Evolutionary conservation across 306 rosid genomes (phyloP), one percentile per base, ranked within the genome.

Genomic region (Casuarina equisetifolia): DNA sequence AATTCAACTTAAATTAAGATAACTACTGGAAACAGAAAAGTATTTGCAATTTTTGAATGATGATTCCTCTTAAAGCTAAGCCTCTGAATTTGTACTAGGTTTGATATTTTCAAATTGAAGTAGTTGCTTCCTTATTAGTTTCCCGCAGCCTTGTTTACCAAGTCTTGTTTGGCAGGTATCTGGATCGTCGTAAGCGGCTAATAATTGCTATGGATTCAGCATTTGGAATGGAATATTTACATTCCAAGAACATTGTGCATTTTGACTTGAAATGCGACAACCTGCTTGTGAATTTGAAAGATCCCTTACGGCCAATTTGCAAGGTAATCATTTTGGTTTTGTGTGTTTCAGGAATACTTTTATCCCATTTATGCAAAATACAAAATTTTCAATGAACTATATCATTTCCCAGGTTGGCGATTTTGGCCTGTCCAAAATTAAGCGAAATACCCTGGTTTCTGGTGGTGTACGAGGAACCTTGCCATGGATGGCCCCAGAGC

Each of bases 401-500:
- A 32, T 75, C 72, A 59, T 54, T 63, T 80, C 5, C 61, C 86
- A 93, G 97, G 97, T 93, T 19, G 97, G 94, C 44, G 97, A 93
- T 81, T 93, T 93, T 84, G 97, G 97, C 67, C 89, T 93, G 73
- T 93, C 97, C 78, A 93, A 89, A 82, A 93, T 91, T 76, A 93
- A 90, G 85, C 76, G 92, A 66, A 91, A 91, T 75, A 93, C 97
- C 48, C 76, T 93, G 87, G 97, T 93, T 52, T 91, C 96, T 66
- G 97, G 97, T 19, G 97, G 97, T 51, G 96, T 93, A 52, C 90
- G 97, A 11, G 97, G 97, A 84, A 93, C 97, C 7, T 74, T 93
- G 39, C 96, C 97, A 52, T 93, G 97, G 97, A 93, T 93, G 97
- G 96, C 97, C 16, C 97, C 97, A 3, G 97, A 92, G 85, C 86